Conservation (phyloP, 2,329 filamentous ascomycete species). For the Epichloe sylvatica region DNA sequence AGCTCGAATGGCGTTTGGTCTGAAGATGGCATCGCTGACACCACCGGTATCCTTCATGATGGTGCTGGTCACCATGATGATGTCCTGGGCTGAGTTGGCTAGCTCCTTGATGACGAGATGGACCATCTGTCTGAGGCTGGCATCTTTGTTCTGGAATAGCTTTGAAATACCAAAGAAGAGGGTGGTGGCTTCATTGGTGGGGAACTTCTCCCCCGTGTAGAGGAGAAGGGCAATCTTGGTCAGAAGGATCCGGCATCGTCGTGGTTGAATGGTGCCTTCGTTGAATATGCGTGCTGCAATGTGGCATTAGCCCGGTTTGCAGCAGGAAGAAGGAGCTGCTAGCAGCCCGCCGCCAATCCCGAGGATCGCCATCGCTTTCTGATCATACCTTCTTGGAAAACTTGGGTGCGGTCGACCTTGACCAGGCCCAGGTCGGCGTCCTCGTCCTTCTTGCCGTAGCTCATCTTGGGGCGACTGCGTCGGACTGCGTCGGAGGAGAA, state of each 20-base stretch:
- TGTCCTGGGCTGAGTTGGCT: conserved; percentile 87
- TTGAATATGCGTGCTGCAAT: conserved; percentile 83
- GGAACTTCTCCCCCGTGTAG: conserved; percentile 97
- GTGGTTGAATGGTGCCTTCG: conserved; percentile 87
- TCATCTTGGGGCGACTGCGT: conserved; percentile 52
- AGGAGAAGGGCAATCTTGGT: conserved; percentile 95
- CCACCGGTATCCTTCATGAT: conserved; percentile 99
- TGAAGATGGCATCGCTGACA: conserved; percentile 83
- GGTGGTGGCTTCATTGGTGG: conserved; percentile 90
- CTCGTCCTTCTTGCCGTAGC: conserved; percentile 98
- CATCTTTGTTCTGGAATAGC: conserved; percentile 99
- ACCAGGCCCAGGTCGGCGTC: conserved; percentile 87
- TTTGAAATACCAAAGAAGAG: conserved; percentile 99
- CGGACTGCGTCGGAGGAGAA: conserved; percentile 18
- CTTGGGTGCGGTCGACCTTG: conserved; percentile 93
- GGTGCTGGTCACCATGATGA: conserved; percentile 98
- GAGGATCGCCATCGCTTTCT: conserved; percentile 1
- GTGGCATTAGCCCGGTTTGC: conserved; percentile 2
- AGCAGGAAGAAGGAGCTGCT: background rate
- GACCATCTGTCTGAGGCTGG: conserved; percentile 94
- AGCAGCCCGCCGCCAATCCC: background rate
- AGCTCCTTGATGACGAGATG: conserved; percentile 97
- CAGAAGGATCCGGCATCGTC: conserved; percentile 91
- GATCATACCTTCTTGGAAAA: conserved; percentile 87
- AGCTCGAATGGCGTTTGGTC: conserved; percentile 90